Percentiles rank a stretch among this genome's conserved stretches.
phyloP scores from a whole-genome alignment of 139 green algal species.

The Yamagishiella unicocca region DNA sequence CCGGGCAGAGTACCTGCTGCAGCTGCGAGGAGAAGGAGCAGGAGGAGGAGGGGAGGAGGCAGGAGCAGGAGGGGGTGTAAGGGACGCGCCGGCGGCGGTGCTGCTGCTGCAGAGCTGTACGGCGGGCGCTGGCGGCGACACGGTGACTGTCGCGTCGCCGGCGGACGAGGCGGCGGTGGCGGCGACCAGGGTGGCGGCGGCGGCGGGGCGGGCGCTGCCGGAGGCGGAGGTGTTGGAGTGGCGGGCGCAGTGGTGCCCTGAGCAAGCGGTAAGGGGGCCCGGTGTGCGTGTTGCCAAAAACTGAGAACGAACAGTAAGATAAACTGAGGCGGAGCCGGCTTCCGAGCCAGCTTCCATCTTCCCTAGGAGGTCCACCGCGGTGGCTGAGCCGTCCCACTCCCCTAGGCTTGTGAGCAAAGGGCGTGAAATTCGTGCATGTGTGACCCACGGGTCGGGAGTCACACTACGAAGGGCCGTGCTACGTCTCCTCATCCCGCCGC shows the following conservation, averaged over 20 bases:
- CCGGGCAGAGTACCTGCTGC: neutral
- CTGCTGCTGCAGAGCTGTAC: neutral
- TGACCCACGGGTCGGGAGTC: too few species aligned
- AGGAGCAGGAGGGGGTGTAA: neutral
- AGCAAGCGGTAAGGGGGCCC: conserved; percentile 13
- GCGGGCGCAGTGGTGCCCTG: conserved; percentile 20
- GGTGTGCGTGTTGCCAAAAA: too few species aligned
- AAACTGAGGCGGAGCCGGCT: too few species aligned
- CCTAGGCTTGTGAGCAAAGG: too few species aligned
- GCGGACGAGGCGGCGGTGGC: neutral
- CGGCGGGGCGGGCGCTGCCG: too few species aligned
- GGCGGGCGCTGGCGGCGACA: neutral
- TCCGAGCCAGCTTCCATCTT: too few species aligned
- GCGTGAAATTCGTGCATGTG: too few species aligned
- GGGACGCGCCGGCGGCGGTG: neutral
- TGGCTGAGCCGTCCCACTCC: too few species aligned
- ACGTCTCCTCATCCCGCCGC: too few species aligned
- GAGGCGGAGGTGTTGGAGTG: conserved; percentile 22
- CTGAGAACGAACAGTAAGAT: too few species aligned
- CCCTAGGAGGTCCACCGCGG: too few species aligned
- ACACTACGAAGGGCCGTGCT: too few species aligned
- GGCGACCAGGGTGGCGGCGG: neutral
- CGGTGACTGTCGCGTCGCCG: neutral
- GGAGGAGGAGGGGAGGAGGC: neutral
- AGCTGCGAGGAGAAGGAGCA: neutral